Evolutionary conservation across 2,329 filamentous ascomycete species (phyloP), one percentile per base, ranked within the genome.

Genomic region (Sporothrix euskadiensis): DNA sequence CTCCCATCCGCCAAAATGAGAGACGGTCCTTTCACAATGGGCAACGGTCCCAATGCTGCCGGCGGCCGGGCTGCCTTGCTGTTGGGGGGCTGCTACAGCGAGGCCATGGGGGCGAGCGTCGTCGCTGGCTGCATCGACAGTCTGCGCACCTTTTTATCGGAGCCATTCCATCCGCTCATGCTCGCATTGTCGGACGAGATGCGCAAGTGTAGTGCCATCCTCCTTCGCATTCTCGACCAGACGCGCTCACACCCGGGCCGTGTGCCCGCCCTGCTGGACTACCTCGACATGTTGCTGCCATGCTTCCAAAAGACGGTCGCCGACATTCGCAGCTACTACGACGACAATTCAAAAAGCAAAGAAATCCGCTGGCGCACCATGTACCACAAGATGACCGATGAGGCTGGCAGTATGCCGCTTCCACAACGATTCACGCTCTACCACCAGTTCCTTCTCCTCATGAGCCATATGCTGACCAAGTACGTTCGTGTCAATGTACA

Each of bases 341-440:
- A 88, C 47, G 85, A 89, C 77, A 84, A 82, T 49, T 82, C 82
- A 4, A 76, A 85, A 57, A 81, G 82, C 22, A 84, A 83, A 71
- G 83, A 85, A 74, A 81, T 83, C 49, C 84, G 88, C 71, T 90
- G 89, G 88, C 83, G 84, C 57, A 84, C 83, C 76, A 89, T 90
- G 87, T 88, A 86, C 77, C 83, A 89, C 78, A 80, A 81, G 5
- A 84, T 90, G 83, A 84, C 83, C 8, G 82, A 85, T 32, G 86
- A 90, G 77, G 84, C 84, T 3, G 84, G 82, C 2, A 86, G 85
- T 0, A 83, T 88, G 44, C 81, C 82, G 6, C 80, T 90, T 1
- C 84, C 84, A 0, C 84, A 85, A 19, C 82, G 88, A 7, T 89
- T 90, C 74, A 79, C 83, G 39, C 82, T 88, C 71, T 89, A 88